Evolutionary conservation across 108 stramenopile species (phyloP), one percentile per base, ranked within the genome.

Genomic region (Nannochloropsis salina): DNA sequence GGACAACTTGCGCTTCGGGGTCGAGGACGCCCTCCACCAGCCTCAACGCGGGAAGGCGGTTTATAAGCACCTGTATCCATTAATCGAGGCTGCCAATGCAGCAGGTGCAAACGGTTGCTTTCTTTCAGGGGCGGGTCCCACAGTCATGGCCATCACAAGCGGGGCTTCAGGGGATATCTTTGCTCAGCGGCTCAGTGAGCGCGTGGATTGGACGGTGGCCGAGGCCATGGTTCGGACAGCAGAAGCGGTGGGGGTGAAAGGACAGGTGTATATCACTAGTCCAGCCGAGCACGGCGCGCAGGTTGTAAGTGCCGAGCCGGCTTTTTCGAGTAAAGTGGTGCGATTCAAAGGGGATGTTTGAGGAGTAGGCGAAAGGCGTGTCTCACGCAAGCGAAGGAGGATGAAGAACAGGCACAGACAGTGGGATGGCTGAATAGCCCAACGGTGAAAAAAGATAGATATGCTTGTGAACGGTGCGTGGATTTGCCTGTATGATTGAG

Each of bases 91-190:
- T 21, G 96, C 96, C 80, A 41, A n/a, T n/a, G 79, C 43, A 83
- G 42, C 82, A 18, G 42, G 42, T 43, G 82, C 82, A 0, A 42
- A 42, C 18, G 41, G 42, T 0, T 20, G 42, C 43, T 43, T 42
- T 18, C 88, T 97, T 80, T 93, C 92, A 85, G 97, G 97, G 8
- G 97, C 98, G 1, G 98, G 98, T 22, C 98, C 98, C 2, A 97
- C 97, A 12, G 97, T 99, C 44, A 96, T 98, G 95, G 97, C 98
- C 1, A 91, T 98, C 87, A 98, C 97, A 21, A 94, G 93, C 80
- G 98, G 98, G 9, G 96, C 96, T 12, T 92, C 92, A 74, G 98
- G 98, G 20, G 98, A 99, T 91, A 97, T 99, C 83, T 99, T 99
- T 90, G 95, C 97, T 41, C 98, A 99, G 86, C 88, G 95, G 85